These are phyloP conservation scores for Saturnispora mendoncae DNA, from an alignment of 805 yeast species.

Conservation along the genomic window DNA sequence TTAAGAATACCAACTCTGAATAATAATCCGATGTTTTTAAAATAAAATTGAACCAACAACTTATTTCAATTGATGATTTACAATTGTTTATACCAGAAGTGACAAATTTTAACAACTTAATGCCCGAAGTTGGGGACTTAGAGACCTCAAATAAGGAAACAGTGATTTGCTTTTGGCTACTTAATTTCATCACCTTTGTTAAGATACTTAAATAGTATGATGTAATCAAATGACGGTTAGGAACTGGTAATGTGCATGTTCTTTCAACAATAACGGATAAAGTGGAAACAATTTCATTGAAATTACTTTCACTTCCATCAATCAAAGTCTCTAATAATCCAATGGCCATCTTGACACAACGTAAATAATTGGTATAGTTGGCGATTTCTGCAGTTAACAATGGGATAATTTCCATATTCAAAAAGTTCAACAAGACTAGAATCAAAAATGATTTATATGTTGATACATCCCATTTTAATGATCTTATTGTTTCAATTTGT, in stretches of 20 bases:
- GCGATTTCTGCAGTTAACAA: constrained; percentile 15
- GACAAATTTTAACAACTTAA: constrained; percentile 22
- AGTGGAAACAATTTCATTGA: constrained; percentile 27
- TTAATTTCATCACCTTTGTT: constrained; percentile 20
- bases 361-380: constrained; percentile 25
- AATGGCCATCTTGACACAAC: constrained; percentile 36
- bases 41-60: constrained; percentile 24
- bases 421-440: constrained; percentile 37
- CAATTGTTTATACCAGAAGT: constrained; percentile 20
- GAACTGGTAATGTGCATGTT: constrained; percentile 1
- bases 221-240: constrained; percentile 8
- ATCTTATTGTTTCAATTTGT: constrained; percentile 34
- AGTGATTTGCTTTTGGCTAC: constrained; percentile 16
- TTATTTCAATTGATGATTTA: constrained; percentile 18
- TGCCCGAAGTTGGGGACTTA: constrained; percentile 2
- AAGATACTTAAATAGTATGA: constrained; percentile 22
- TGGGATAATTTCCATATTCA: constrained; percentile 23
- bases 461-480: constrained; percentile 42
- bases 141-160: constrained; percentile 17
- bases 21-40: constrained; percentile 19
- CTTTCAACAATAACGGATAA: constrained; percentile 15
- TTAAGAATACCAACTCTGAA: constrained; percentile 21
- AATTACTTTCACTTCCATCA: constrained; percentile 51
- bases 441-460: constrained; percentile 54
- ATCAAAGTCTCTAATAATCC: constrained; percentile 38